Base-by-base conservation (phyloP, 345 rosid genomes). In the Citrus glauca region DNA sequence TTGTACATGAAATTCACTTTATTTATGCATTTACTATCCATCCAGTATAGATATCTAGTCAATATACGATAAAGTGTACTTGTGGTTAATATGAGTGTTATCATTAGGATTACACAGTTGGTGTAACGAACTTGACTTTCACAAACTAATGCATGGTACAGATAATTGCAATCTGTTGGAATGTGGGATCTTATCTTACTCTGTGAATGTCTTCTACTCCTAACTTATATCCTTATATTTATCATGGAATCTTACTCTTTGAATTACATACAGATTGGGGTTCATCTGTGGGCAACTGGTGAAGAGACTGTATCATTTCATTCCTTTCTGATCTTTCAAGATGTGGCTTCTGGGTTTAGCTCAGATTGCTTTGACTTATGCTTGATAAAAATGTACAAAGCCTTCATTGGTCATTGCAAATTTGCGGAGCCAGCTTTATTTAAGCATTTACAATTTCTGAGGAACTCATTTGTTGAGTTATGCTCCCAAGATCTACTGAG, bases 221-320 rank as follows among this genome's bases (percentile, higher is more conserved):
- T 20, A 28, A 45, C 30, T 63, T 38, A 24, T 66, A 61, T 48
- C 35, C 35, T 53, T 64, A 17, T 55, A 35, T 17, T 56, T n/a
- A 28, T 40, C 35, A 4, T 38, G 27, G 69, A n/a, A 32, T 59
- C 75, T 75, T 77, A 24, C 27, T 59, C 55, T 72, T 83, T 69
- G 67, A 62, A 65, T 64, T 78, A 69, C 67, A 56, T 83, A 82
- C 92, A 96, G 99, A 76, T 85, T 78, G 84, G 90, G 37, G 79
- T 94, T 80, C 91, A 91, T 82, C 72, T 94, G 75, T 94, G 99
- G 99, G 90, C 90, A 72, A 92, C 95, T 0, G 86, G 97, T 73
- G 88, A 90, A 78, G 89, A 80, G 77, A 79, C 68, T 69, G 80
- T 89, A 62, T 88, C 97, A 5, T 79, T 81, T 74, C 85, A 83